Conservation (phyloP, 1,139 yeast species). For the Taiozyma sp. region DNA sequence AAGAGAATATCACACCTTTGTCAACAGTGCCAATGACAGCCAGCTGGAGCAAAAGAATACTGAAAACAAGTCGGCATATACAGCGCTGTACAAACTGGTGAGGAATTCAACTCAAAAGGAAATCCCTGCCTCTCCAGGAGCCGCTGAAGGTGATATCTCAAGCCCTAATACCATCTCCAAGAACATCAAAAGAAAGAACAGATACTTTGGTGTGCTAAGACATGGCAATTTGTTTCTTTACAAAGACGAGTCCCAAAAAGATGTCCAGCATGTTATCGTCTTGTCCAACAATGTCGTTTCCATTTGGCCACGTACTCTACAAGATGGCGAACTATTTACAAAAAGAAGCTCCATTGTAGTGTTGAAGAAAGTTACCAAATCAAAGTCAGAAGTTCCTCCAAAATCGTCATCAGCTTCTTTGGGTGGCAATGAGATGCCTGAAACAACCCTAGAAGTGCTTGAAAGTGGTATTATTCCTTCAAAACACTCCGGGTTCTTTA, state of each 20-base stretch:
- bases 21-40: conserved; percentile 25
- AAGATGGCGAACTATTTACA: conserved; percentile 63
- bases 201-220: conserved; percentile 63
- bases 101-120: conserved; percentile 28
- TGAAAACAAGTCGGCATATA: conserved; percentile 48
- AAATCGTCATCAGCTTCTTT: conserved; percentile 19
- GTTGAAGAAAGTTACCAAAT: conserved; percentile 38
- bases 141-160: conserved; percentile 14
- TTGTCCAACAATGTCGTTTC: conserved; percentile 65
- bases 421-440: conserved; percentile 4
- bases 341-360: conserved; percentile 77
- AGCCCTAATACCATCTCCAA: conserved; percentile 23
- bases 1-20: conserved; percentile 61
- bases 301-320: conserved; percentile 72
- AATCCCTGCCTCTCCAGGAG: background rate
- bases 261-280: conserved; percentile 77
- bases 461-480: conserved; percentile 33
- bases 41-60: conserved; percentile 18
- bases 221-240: conserved; percentile 87
- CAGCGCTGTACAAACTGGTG: conserved; percentile 55
- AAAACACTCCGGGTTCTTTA: conserved; percentile 56
- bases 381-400: conserved; percentile 23
- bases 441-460: conserved; percentile 25
- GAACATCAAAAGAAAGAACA: conserved; percentile 44
- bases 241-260: conserved; percentile 59